Evolutionary conservation across 2,329 filamentous ascomycete genomes (phyloP), one percentile per base, ranked within the genome.

Genomic region (Fusarium ambrosium): DNA sequence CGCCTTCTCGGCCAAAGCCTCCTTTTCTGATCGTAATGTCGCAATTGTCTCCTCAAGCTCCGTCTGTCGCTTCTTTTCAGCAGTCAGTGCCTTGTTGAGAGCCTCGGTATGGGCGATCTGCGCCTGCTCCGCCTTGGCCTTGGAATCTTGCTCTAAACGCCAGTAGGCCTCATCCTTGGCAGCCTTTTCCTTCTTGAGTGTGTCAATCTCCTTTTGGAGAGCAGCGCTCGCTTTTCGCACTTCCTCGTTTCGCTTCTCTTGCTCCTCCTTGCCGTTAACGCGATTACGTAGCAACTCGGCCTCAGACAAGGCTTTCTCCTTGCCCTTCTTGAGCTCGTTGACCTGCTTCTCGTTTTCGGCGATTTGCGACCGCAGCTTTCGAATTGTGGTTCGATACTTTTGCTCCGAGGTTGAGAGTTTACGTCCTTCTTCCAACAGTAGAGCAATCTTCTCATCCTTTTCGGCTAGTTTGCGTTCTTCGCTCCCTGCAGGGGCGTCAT

Each of bases 371-470:
- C 92, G 90, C 68, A 98, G 84, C 79, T 94, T 95, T 82, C 97
- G 97, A 78, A 98, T 94, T 5, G 92, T 92, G 7, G 90, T 90
- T 70, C 96, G 88, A 73, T 97, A 92, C 79, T 95, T 95, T 82
- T 98, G 90, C 81, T 99, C 97, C 0, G 90, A 93, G 77, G 93
- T 94, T 2, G 95, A 95, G 10, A 98, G 87, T 75, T 93, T 95
- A 78, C 97, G 94, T 1, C 97, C 97, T 85, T 99, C 97, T 77
- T 97, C 93, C 87, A 99, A 93, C 14, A 99, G 86, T 56, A 95
- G 86, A 4, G 95, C 94, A 78, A 98, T 97, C 81, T 94, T 94
- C 77, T 96, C 92, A 78, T 98, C 95, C 80, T 95, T 97, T 79
- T 97, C 95, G 1, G 94, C 93, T 16, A 98, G 82, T 79, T 94